Percentiles rank a stretch among this genome's conserved stretches.
phyloP scores from a whole-genome alignment of 176 grass and related monocot species.

The Avena eriantha region DNA sequence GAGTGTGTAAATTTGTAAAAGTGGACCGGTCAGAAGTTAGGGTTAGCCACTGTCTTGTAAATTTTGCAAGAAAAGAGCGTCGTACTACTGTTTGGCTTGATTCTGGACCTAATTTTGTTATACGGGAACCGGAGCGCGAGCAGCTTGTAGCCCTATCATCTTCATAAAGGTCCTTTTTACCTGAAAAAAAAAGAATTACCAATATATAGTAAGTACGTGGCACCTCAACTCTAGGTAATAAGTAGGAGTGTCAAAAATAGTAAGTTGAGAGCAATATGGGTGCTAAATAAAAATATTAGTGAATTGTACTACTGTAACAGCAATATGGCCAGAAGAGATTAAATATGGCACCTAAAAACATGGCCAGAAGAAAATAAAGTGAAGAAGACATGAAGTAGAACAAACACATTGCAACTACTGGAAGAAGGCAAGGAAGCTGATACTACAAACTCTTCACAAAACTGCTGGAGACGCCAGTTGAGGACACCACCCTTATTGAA shows the following conservation, averaged over 20 bases:
- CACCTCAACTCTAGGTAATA: too few species aligned
- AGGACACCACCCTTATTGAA: conserved; percentile 4
- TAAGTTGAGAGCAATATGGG: neutral
- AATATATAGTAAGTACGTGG: too few species aligned
- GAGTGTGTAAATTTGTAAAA: too few species aligned
- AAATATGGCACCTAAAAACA: neutral
- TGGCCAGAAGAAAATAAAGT: neutral
- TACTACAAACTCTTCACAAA: neutral
- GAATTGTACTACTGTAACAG: neutral
- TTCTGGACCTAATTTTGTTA: too few species aligned
- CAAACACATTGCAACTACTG: conserved; percentile 23
- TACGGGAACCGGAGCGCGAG: too few species aligned
- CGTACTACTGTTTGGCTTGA: too few species aligned
- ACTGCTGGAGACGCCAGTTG: conserved; percentile 11
- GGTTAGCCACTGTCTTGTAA: too few species aligned
- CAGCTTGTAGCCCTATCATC: too few species aligned
- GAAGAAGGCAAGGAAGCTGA: neutral
- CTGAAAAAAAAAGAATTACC: too few species aligned
- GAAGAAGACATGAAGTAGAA: neutral
- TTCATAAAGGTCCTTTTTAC: too few species aligned
- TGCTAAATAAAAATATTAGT: neutral
- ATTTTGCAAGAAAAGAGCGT: too few species aligned
- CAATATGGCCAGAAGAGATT: neutral
- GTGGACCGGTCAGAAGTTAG: too few species aligned
- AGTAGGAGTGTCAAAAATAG: neutral